Conservation (phyloP, 768 basidiomycete species). For the Calvatia gigantea region DNA sequence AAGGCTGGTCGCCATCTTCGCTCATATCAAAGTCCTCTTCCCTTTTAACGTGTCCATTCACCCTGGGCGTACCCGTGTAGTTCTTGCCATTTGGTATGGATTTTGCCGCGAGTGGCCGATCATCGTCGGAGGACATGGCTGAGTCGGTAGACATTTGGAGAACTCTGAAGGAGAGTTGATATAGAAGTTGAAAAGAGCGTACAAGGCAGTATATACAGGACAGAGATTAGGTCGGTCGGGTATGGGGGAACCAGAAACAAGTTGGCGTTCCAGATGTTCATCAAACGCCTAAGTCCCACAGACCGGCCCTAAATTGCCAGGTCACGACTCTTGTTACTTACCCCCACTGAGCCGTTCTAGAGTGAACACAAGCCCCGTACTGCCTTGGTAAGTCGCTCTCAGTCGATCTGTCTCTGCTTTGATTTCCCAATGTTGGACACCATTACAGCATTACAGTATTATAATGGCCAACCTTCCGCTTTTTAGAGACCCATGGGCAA, state of each 20-base stretch:
- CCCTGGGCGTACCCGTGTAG: constrained; percentile 17
- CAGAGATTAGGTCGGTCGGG: constrained; percentile 18
- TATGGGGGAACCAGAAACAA: constrained; percentile 26
- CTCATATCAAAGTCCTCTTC: constrained; percentile 49
- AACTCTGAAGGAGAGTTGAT: constrained; percentile 23
- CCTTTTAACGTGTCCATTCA: constrained; percentile 43
- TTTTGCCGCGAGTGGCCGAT: constrained; percentile 46
- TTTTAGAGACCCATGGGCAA: constrained; percentile 94
- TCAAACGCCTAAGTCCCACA: constrained; percentile 38
- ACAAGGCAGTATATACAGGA: constrained; percentile 13
- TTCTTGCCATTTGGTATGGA: constrained; percentile 37
- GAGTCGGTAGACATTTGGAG: constrained; percentile 42
- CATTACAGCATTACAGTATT: constrained; percentile 18
- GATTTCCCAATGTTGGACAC: constrained; percentile 13
- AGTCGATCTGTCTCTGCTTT: constrained; percentile 11
- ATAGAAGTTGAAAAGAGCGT: constrained; percentile 17
- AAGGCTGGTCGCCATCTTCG: constrained; percentile 71
- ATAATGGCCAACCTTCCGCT: constrained; percentile 64
- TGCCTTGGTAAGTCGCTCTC: constrained; percentile 7
- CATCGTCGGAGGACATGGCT: constrained; percentile 57
- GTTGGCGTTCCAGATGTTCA: constrained; percentile 21
- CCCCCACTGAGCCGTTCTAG: constrained; percentile 8
- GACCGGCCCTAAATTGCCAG: constrained; percentile 57
- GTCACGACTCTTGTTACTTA: constrained; percentile 26
- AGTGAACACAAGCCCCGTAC: constrained; percentile 4